phyloP scores from a whole-genome alignment of 2,329 filamentous ascomycete species.

The Mycosphaerella sp. region DNA sequence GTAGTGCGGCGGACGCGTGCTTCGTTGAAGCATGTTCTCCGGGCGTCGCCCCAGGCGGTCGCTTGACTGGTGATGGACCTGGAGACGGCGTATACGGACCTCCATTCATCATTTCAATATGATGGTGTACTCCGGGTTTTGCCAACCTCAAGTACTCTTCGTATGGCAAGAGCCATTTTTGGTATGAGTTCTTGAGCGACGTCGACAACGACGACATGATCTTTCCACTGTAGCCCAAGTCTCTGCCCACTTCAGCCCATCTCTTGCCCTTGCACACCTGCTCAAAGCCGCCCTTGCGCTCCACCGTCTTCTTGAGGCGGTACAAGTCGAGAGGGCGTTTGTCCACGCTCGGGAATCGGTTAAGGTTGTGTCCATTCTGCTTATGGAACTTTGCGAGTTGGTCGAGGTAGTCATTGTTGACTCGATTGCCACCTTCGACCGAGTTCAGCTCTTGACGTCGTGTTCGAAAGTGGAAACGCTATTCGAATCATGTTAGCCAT shows the following conservation, averaged over 20 bases:
- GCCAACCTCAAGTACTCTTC: constrained; percentile 88
- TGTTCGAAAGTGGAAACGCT: constrained; percentile 96
- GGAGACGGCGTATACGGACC: constrained; percentile 81
- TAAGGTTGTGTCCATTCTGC: constrained; percentile 88
- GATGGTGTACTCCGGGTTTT: constrained; percentile 94
- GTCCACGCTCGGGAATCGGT: constrained; percentile 91
- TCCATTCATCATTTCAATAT: constrained; percentile 87
- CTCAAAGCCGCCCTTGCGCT: constrained; percentile 89
- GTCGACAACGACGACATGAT: constrained; percentile 99
- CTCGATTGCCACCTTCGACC: constrained; percentile 93
- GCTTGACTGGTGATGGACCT: constrained; percentile 65
- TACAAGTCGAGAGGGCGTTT: constrained; percentile 95
- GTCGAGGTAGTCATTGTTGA: constrained; percentile 93
- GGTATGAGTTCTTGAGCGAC: constrained; percentile 95
- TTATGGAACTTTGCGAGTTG: constrained; percentile 95
- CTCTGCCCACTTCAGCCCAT: constrained; percentile 96
- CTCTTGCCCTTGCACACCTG: constrained; percentile 97
- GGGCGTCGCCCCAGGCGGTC: constrained; percentile 44
- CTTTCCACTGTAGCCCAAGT: constrained; percentile 96
- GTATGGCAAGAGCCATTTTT: constrained; percentile 93
- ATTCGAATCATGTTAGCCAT: constrained; percentile 27
- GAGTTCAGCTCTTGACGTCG: constrained; percentile 95
- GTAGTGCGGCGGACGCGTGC: constrained; percentile 51
- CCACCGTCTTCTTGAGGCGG: constrained; percentile 93
- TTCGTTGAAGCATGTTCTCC: constrained; percentile 60